Evolutionary conservation across 768 basidiomycete species (phyloP).

Genomic region (Agrocybe chaxingu): DNA sequence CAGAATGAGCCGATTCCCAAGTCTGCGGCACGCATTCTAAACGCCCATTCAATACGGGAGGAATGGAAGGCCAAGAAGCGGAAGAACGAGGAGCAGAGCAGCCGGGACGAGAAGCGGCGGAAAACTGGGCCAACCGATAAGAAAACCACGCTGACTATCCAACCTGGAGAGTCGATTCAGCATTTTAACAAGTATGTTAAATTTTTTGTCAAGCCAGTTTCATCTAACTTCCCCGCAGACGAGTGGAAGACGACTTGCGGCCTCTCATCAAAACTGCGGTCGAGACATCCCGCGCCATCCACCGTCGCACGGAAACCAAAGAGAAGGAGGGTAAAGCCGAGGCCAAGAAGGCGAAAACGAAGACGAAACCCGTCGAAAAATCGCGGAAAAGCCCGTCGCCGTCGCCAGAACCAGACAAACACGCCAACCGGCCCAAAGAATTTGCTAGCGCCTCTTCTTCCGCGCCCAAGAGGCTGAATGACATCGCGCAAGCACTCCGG

Average conservation of each 20-base stretch:
- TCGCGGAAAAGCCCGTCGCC: constrained; percentile 8
- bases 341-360: constrained; percentile 19
- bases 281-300: constrained; percentile 48
- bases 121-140: constrained; percentile 25
- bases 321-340: constrained; percentile 28
- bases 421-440: constrained; percentile 36
- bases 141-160: constrained; percentile 38
- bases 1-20: constrained; percentile 67
- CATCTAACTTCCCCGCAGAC: constrained; percentile 32
- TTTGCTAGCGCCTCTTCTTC: constrained; percentile 50
- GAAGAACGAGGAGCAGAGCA: constrained; percentile 25
- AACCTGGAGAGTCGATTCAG: constrained; percentile 66
- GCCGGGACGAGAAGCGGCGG: constrained; percentile 27
- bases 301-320: constrained; percentile 42
- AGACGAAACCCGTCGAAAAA: constrained; percentile 12
- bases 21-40: constrained; percentile 59
- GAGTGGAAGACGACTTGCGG: constrained; percentile 72
- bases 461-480: constrained; percentile 64
- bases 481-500: constrained; percentile 66
- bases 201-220: background rate
- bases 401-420: constrained; percentile 19
- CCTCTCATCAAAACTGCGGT: constrained; percentile 61
- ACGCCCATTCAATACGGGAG: constrained; percentile 56
- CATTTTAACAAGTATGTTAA: constrained; percentile 69
- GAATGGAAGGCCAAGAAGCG: constrained; percentile 52